Base-by-base conservation (phyloP, 257 asterid genomes). In the Nicotiana attenuata region DNA sequence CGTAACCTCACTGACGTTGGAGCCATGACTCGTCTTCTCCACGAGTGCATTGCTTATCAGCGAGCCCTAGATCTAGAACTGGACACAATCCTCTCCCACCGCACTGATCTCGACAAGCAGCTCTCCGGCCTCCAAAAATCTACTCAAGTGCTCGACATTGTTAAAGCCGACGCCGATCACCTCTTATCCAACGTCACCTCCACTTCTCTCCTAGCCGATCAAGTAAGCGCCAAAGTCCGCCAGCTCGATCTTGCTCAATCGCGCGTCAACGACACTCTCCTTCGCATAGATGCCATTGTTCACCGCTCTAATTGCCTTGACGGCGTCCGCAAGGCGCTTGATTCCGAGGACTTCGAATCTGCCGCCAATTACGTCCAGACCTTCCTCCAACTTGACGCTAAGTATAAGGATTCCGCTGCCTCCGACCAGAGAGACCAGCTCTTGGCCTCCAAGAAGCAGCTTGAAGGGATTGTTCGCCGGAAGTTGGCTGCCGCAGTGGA, bases 11-110 rank as follows among this genome's bases (percentile, higher is more conserved):
- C 98, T 5, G 98, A 92, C 76, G 98, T 93, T 0, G 98, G 98
- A 45, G 92, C 94, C 63, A 90, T 92, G 97, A 93, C 98, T 19
- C 92, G 97, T 55, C 94, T 91, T 85, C 97, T 95, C 85, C 97
- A 96, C 28, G 95, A 94, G 81, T 93, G 97, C 94, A 92, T 92
- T 5, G 98, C 98, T 81, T 94, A 92, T 90, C 99, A 93, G 82
- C 90, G 97, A 6, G 92, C 90, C 83, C 87, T 93, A 50, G 98
- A 92, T 89, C 88, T 91, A 13, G 97, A 92, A 10, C 94, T 93
- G 24, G 99, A 95, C 31, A 85, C 90, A 24, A 81, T 92, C 50
- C 92, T 95, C 10, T 93, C 94, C 28, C 97, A 92, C 81, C 97
- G 96, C 82, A 59, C 92, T 16, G 97, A 95, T 41, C 86, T 95